Evolutionary conservation across 2,329 filamentous ascomycete genomes (phyloP), one percentile per base, ranked within the genome.

Genomic region (Xylaria sp.): DNA sequence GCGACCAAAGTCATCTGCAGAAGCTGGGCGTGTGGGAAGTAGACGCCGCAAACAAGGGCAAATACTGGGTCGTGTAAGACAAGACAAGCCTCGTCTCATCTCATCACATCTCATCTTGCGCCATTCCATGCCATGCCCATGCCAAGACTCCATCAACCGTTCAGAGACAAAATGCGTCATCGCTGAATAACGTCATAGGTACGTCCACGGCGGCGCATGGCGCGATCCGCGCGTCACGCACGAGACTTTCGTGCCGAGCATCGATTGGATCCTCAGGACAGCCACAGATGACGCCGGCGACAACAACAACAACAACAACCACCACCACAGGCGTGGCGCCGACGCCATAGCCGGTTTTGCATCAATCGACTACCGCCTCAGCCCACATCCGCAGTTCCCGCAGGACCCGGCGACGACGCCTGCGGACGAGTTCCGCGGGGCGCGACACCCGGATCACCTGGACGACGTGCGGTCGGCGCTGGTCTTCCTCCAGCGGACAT

Each of bases 331-430:
- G 33, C 1, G 13, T 7, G 25, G 28, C 20, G 20, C 31, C 4
- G 39, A 10, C 52, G 28, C 28, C 12, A 82, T 92, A 66, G 86
- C 86, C 25, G 90, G 86, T 68, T 87, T 92, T 75, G 87, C 89
- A 33, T 90, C 89, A 54, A 77, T 91, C 67, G 87, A 89, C 79
- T 91, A 91, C 83, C 85, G 89, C 46, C 86, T 92, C 59, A 89
- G 87, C 7, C 83, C 87, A 1, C 78, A 86, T 68, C 85, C 87
- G 0, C 78, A 79, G 43, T 80, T 81, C 64, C 83, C 86, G 1
- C 78, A 84, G 64, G 83, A 86, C 71, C 76, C 79, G 0, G 77
- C 77, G 2, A 78, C 79, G 54, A 81, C 78, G 48, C 79, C 81
- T 7, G 43, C 76, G 4, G 64, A 72, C 18, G 62, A 75, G 61